These are phyloP conservation scores for Passiflora organensis DNA, from an alignment of 345 rosid species.

Conservation along the genomic window DNA sequence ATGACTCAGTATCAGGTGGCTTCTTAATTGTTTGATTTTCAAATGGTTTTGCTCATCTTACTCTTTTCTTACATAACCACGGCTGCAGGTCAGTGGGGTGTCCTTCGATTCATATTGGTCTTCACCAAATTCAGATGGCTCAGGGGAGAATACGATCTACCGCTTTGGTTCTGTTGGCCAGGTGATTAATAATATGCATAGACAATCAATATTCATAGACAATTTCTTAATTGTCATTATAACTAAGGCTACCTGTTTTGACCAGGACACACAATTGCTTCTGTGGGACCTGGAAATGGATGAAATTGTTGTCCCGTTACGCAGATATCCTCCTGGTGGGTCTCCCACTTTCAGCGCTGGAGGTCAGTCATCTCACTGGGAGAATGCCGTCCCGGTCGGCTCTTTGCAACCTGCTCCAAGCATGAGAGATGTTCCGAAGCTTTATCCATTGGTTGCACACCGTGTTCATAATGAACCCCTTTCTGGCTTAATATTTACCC, in stretches of 20 bases:
- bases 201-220: not conserved
- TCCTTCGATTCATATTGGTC: conserved; percentile 97
- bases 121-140: conserved; percentile 75
- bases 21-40: conserved; percentile 5
- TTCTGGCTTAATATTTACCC: conserved; percentile 83
- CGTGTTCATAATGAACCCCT: conserved; percentile 95
- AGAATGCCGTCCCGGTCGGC: conserved; percentile 64
- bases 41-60: conserved; percentile 15
- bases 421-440: conserved; percentile 86
- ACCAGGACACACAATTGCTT: conserved; percentile 90
- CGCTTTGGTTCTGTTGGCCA: conserved; percentile 99
- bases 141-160: conserved; percentile 79
- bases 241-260: not conserved
- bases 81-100: conserved; percentile 94
- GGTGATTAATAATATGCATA: no score
- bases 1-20: conserved; percentile 8
- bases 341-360: conserved; percentile 95
- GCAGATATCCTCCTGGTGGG: conserved; percentile 84
- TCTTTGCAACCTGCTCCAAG: conserved; percentile 93
- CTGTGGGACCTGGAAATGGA: conserved; percentile 99
- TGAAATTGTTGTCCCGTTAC: conserved; percentile 92
- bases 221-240: not conserved
- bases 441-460: conserved; percentile 80
- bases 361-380: conserved; percentile 99
- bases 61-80: conserved; percentile 25